Evolutionary conservation across 2,329 filamentous ascomycete genomes (phyloP).

Genomic region (Trichoderma polysporum): DNA sequence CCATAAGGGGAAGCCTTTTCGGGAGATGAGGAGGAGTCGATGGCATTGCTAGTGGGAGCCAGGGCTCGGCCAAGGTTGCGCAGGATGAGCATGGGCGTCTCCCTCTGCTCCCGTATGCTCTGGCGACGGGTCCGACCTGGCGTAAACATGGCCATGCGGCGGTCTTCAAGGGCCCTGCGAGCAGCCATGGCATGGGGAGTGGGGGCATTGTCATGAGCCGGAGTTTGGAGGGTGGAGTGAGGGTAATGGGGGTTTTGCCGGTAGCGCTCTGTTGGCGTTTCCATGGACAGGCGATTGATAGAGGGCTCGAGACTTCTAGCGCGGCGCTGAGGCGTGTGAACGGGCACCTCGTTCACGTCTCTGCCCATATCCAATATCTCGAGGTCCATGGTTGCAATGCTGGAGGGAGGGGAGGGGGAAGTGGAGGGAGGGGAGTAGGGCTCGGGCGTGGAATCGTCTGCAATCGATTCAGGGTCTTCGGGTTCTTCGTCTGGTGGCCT

Average conservation of each 20-base stretch:
- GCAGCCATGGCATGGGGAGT: constrained; percentile 64
- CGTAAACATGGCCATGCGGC: constrained; percentile 59
- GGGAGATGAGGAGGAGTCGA: constrained; percentile 47
- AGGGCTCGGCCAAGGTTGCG: constrained; percentile 55
- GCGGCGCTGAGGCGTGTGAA: constrained; percentile 31
- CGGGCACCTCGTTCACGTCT: background rate
- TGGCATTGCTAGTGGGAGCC: constrained; percentile 47
- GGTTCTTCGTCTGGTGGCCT: background rate
- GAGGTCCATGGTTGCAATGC: constrained; percentile 1
- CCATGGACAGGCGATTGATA: constrained; percentile 41
- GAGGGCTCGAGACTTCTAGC: constrained; percentile 37
- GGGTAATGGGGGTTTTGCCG: constrained; percentile 36
- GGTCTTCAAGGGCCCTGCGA: constrained; percentile 56
- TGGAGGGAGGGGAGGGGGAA: background rate
- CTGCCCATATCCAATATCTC: constrained; percentile 8
- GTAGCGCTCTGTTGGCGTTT: constrained; percentile 44
- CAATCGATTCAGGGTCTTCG: background rate
- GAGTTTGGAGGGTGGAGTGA: constrained; percentile 43
- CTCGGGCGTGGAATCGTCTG: background rate
- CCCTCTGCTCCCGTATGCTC: constrained; percentile 55
- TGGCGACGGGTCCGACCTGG: constrained; percentile 59
- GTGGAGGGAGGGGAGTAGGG: background rate
- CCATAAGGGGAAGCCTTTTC: constrained; percentile 34
- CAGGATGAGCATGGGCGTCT: constrained; percentile 55
- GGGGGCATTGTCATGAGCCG: constrained; percentile 44